These are phyloP conservation scores for Wickerhamiella allomyrinae DNA, from an alignment of 805 yeast genomes.

Conservation along the genomic window DNA sequence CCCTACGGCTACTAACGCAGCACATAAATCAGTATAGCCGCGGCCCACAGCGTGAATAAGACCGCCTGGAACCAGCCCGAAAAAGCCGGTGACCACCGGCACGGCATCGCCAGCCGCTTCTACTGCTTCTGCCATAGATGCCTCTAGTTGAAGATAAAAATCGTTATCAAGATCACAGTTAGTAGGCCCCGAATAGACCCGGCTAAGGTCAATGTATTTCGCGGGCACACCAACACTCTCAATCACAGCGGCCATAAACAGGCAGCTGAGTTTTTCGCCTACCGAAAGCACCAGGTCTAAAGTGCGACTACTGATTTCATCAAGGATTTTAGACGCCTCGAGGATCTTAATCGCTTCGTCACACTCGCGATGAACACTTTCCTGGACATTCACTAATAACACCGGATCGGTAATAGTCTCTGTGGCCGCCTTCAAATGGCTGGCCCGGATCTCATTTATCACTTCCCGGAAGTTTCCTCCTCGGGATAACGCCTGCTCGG, in stretches of 20 bases:
- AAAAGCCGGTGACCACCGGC: conserved; percentile 92
- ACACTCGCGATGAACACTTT: conserved; percentile 51
- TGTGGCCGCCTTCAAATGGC: conserved; percentile 65
- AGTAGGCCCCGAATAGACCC: conserved; percentile 29
- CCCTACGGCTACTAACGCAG: conserved; percentile 92
- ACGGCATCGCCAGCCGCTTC: conserved; percentile 30
- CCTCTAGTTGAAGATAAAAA: conserved; percentile 42
- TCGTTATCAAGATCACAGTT: conserved; percentile 37
- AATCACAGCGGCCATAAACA: conserved; percentile 75
- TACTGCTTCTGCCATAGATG: conserved; percentile 35
- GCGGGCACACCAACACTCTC: conserved; percentile 72
- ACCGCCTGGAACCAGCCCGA: conserved; percentile 94
- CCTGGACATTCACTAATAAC: conserved; percentile 40
- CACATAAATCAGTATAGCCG: conserved; percentile 96
- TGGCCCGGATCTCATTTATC: conserved; percentile 56
- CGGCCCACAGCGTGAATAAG: conserved; percentile 85
- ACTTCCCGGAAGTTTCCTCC: conserved; percentile 33
- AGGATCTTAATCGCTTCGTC: conserved; percentile 53
- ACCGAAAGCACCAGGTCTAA: conserved; percentile 80
- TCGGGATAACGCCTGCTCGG: conserved; percentile 36
- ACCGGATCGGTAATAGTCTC: conserved; percentile 31
- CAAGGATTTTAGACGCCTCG: conserved; percentile 79
- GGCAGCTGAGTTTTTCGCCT: conserved; percentile 86
- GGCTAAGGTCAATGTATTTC: conserved; percentile 62
- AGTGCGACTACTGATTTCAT: conserved; percentile 81